These are phyloP conservation scores for Allomyces macrogynus DNA, from an alignment of 192 early-diverging fungal species.

Conservation along the genomic window DNA sequence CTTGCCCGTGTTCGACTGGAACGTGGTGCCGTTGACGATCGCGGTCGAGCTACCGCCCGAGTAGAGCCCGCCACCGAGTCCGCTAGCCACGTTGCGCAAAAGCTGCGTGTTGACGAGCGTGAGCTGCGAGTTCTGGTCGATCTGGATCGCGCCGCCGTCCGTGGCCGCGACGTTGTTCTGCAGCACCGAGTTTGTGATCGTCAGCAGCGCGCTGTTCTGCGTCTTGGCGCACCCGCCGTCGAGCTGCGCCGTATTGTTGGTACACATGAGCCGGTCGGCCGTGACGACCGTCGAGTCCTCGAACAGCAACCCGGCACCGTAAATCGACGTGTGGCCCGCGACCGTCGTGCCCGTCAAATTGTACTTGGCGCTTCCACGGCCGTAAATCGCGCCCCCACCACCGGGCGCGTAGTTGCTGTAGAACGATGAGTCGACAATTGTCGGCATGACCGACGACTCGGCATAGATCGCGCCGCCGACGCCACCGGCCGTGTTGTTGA, in stretches of 20 bases:
- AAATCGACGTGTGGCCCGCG: background rate
- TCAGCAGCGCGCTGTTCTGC: background rate
- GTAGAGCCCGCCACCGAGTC: too few relatives aligned
- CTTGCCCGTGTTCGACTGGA: background rate
- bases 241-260: background rate
- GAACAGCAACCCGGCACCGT: background rate
- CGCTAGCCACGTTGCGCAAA: background rate
- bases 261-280: background rate
- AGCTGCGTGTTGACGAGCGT: background rate
- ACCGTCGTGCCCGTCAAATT: background rate
- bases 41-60: too few relatives aligned
- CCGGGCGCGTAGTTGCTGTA: background rate
- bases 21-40: background rate
- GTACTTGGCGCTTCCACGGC: background rate
- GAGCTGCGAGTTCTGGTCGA: background rate
- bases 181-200: background rate
- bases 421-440: background rate
- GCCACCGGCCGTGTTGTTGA: background rate
- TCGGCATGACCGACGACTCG: background rate
- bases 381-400: background rate
- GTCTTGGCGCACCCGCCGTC: background rate
- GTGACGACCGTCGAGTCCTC: background rate
- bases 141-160: background rate
- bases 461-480: background rate
- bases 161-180: background rate